Evolutionary conservation across 2,329 filamentous ascomycete genomes (phyloP).

Genomic region (Apiospora koreana): DNA sequence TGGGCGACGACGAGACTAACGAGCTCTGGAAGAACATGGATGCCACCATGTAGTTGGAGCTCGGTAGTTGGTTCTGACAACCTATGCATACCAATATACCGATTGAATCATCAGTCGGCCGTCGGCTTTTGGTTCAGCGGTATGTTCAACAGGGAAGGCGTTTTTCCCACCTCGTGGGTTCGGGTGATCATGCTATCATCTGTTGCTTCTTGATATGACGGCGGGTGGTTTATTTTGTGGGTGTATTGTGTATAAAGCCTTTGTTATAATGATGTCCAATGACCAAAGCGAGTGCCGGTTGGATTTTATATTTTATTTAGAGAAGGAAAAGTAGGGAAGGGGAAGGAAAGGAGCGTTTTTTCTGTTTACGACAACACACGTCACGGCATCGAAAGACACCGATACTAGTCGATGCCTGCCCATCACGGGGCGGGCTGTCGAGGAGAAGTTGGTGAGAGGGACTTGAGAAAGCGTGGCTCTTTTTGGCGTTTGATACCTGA

Average conservation of each 20-base stretch:
- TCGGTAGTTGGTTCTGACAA: too few relatives aligned
- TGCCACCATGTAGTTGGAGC: neutral
- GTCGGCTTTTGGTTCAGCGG: too few relatives aligned
- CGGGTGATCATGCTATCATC: too few relatives aligned
- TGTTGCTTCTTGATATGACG: too few relatives aligned
- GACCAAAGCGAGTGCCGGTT: neutral
- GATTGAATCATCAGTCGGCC: too few relatives aligned
- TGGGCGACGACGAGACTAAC: constrained; percentile 15
- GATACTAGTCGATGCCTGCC: neutral
- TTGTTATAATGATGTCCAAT: neutral
- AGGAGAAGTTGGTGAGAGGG: neutral
- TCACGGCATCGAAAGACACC: neutral
- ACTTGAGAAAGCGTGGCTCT: neutral
- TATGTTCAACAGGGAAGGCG: too few relatives aligned
- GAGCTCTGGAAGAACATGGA: constrained; percentile 15
- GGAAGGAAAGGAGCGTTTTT: neutral
- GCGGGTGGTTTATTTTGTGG: neutral
- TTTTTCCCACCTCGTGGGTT: too few relatives aligned
- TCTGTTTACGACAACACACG: neutral
- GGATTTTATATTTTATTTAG: too few relatives aligned
- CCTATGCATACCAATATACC: too few relatives aligned
- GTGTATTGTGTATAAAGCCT: neutral
- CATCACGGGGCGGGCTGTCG: neutral
- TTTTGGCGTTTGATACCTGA: neutral
- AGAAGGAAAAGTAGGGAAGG: neutral